Evolutionary conservation across 129 eudicot genomes (phyloP).

Genomic region (Gnaphalium uliginosum): DNA sequence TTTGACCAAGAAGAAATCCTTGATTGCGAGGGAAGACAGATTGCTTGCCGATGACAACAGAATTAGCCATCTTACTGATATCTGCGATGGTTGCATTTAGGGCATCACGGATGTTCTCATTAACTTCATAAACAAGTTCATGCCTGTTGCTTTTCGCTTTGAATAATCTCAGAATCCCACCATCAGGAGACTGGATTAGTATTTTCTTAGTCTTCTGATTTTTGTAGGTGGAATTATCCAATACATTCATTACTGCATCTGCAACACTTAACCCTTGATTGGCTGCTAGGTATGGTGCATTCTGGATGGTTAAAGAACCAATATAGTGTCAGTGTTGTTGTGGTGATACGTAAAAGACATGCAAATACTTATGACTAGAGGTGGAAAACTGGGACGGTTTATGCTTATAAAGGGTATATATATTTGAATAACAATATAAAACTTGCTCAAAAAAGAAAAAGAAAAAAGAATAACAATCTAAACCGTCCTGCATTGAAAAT

Average conservation of each 20-base stretch:
- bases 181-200: conserved; percentile 69
- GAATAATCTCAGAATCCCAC: conserved; percentile 58
- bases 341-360: not conserved
- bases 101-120: conserved; percentile 60
- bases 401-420: too few species aligned
- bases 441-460: too few species aligned
- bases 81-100: conserved; percentile 56
- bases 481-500: too few species aligned
- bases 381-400: not conserved
- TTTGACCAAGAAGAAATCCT: conserved; percentile 52
- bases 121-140: conserved; percentile 68
- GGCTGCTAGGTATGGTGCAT: conserved; percentile 77
- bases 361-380: not conserved
- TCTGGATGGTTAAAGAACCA: conserved; percentile 32
- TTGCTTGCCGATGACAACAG: conserved; percentile 61
- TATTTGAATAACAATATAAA: not conserved
- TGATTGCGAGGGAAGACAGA: conserved; percentile 51
- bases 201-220: conserved; percentile 52
- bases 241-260: conserved; percentile 61
- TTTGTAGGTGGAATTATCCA: conserved; percentile 45
- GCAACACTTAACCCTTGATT: conserved; percentile 61
- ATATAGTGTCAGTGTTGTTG: not conserved
- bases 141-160: conserved; percentile 49
- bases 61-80: conserved; percentile 62
- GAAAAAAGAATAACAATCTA: too few species aligned